phyloP scores from a whole-genome alignment of 768 basidiomycete species.

The Hirschioporus abietinus region DNA sequence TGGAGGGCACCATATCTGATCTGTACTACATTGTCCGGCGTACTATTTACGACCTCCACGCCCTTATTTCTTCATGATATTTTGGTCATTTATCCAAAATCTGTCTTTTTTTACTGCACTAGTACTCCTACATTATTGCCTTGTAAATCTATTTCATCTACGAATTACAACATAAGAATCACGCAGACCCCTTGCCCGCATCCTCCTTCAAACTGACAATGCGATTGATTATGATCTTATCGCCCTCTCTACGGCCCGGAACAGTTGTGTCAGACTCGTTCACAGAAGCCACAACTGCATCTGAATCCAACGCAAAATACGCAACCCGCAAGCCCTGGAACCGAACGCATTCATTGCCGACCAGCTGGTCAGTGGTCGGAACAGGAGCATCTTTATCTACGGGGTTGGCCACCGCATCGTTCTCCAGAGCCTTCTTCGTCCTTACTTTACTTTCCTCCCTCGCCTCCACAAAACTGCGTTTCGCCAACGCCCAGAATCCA shows the following conservation, averaged over 20 bases:
- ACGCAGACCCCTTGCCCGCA: slow-evolving; percentile 55
- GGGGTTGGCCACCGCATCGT: slow-evolving; percentile 27
- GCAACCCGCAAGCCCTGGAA: slow-evolving; percentile 97
- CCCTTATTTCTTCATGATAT: slow-evolving; percentile 62
- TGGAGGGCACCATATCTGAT: slow-evolving; percentile 86
- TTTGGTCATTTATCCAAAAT: slow-evolving; percentile 18
- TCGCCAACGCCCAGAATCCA: slow-evolving; percentile 84
- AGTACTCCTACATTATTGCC: slow-evolving; percentile 3
- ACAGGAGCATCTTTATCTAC: slow-evolving; percentile 55
- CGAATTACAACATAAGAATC: slow-evolving; percentile 5
- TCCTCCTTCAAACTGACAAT: slow-evolving; percentile 96
- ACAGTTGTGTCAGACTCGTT: slow-evolving; percentile 43
- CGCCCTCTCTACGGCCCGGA: slow-evolving; percentile 54
- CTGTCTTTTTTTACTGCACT: slow-evolving; percentile 1
- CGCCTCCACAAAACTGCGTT: slow-evolving; percentile 58
- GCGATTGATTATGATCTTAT: slow-evolving; percentile 81
- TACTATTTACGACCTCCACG: slow-evolving; percentile 89
- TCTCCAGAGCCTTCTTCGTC: slow-evolving; percentile 54
- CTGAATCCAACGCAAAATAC: slow-evolving; percentile 92
- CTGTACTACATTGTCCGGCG: slow-evolving; percentile 85
- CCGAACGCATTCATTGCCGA: slow-evolving; percentile 87
- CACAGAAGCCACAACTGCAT: slow-evolving; percentile 63
- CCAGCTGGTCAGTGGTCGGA: slow-evolving; percentile 71
- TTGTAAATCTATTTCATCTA: neutral
- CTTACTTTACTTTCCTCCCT: slow-evolving; percentile 56